Conservation (phyloP, 1,284 basidiomycete genomes). For the Leccinum cinnamomeum region DNA sequence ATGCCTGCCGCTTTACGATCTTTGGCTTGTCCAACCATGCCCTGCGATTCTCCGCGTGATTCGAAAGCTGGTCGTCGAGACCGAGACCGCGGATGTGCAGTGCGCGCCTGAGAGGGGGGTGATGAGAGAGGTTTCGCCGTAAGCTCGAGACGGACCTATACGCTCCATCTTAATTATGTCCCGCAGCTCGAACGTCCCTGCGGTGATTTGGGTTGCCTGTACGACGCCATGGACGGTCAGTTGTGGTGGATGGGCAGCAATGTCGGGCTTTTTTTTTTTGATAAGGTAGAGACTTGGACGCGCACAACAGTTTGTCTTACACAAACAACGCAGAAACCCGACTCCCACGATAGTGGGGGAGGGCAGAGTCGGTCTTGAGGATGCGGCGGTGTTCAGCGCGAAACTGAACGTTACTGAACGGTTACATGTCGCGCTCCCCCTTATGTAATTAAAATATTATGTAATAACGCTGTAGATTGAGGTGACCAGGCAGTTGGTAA, state of each 20-base stretch:
- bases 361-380: no score
- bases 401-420: no score
- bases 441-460: no score
- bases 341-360: no score
- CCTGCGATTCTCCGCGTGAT: slow-evolving; percentile 85
- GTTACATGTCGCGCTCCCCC: no score
- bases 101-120: slow-evolving; percentile 69
- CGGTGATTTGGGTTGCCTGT: slow-evolving; percentile 68
- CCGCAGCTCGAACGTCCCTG: slow-evolving; percentile 73
- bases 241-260: not conserved
- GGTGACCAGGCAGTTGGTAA: no score
- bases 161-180: slow-evolving; percentile 97
- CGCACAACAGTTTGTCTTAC: slow-evolving; percentile 32
- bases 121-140: not conserved
- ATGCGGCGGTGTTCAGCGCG: no score
- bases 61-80: slow-evolving; percentile 85
- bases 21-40: slow-evolving; percentile 95
- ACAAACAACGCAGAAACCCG: slow-evolving; percentile 32
- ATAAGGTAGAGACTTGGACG: slow-evolving; percentile 19
- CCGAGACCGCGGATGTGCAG: slow-evolving; percentile 95
- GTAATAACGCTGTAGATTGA: no score
- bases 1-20: slow-evolving; percentile 96
- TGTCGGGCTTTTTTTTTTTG: slow-evolving; percentile 15
- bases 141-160: slow-evolving; percentile 60
- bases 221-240: slow-evolving; percentile 15